Conservation (phyloP, 192 early-diverging fungal species). For the Umbelopsis sp. region DNA sequence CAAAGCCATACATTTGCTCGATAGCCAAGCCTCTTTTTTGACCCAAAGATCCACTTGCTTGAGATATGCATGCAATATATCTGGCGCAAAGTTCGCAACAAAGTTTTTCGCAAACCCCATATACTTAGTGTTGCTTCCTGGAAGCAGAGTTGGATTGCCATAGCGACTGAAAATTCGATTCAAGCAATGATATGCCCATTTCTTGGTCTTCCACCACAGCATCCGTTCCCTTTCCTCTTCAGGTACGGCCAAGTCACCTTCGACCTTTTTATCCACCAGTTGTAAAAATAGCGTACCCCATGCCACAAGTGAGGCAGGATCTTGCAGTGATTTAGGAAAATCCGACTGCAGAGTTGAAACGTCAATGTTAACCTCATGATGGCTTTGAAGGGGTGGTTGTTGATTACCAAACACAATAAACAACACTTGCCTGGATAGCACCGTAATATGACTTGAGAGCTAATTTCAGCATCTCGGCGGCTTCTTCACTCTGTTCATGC, state of each 20-base stretch:
- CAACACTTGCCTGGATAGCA: constrained; percentile 56
- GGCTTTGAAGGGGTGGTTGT: too few relatives aligned
- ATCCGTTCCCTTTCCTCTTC: constrained; percentile 75
- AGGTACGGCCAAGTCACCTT: constrained; percentile 46
- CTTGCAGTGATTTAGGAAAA: constrained; percentile 62
- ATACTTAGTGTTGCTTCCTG: constrained; percentile 47
- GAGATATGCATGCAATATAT: constrained; percentile 82
- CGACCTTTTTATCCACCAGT: constrained; percentile 66
- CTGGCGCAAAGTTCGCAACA: constrained; percentile 83
- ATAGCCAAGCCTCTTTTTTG: constrained; percentile 71
- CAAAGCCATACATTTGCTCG: constrained; percentile 66
- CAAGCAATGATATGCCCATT: constrained; percentile 90
- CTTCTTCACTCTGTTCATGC: constrained; percentile 63
- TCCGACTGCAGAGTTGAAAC: constrained; percentile 29
- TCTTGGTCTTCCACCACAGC: constrained; percentile 91
- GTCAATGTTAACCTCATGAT: not conserved
- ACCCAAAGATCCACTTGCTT: constrained; percentile 82
- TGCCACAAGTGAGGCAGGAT: constrained; percentile 70
- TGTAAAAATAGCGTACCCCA: constrained; percentile 92
- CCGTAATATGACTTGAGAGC: constrained; percentile 81
- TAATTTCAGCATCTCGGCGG: constrained; percentile 81
- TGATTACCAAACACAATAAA: too few relatives aligned
- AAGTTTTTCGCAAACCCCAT: constrained; percentile 80
- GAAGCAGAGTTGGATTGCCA: constrained; percentile 70
- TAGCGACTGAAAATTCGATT: constrained; percentile 79